phyloP scores from a whole-genome alignment of 176 grass and related monocot genomes.

The Neostapfia colusana region DNA sequence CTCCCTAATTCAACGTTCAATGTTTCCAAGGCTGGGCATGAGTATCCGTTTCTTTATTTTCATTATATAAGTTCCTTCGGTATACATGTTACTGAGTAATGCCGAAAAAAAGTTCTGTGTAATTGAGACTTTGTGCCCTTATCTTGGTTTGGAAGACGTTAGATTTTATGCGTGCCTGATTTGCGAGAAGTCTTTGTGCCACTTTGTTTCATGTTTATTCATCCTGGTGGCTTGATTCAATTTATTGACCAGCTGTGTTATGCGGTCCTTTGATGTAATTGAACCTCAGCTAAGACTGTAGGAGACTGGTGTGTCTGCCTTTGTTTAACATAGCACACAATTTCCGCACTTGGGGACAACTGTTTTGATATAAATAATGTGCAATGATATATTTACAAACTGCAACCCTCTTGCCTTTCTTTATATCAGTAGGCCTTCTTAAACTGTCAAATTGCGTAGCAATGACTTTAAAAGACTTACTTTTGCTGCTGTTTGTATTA shows the following conservation, averaged over 20 bases:
- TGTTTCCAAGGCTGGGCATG: not conserved
- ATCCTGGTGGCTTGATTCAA: not conserved
- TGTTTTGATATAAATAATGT: constrained; percentile 15
- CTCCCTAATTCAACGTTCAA: not conserved
- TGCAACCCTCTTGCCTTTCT: not conserved
- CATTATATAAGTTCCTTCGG: not conserved
- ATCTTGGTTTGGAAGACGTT: constrained; percentile 6
- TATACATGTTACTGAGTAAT: not conserved
- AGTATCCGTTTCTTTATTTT: not conserved
- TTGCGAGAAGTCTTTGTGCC: not conserved
- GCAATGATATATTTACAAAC: constrained; percentile 17
- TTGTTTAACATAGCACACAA: not conserved
- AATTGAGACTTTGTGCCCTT: not conserved
- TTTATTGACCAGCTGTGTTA: not conserved
- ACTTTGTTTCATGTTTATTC: constrained; percentile 9
- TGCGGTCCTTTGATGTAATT: constrained; percentile 1
- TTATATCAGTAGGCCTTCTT: no score
- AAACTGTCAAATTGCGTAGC: constrained; percentile 1
- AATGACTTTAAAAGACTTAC: not conserved
- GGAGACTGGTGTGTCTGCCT: not conserved
- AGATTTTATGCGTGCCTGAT: not conserved
- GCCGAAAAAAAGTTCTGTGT: not conserved
- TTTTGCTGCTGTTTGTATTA: not conserved
- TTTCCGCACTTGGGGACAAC: not conserved
- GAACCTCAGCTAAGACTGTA: not conserved